Evolutionary conservation across 768 basidiomycete species (phyloP), one percentile per base, ranked within the genome.

Genomic region (Pholiota microspora): DNA sequence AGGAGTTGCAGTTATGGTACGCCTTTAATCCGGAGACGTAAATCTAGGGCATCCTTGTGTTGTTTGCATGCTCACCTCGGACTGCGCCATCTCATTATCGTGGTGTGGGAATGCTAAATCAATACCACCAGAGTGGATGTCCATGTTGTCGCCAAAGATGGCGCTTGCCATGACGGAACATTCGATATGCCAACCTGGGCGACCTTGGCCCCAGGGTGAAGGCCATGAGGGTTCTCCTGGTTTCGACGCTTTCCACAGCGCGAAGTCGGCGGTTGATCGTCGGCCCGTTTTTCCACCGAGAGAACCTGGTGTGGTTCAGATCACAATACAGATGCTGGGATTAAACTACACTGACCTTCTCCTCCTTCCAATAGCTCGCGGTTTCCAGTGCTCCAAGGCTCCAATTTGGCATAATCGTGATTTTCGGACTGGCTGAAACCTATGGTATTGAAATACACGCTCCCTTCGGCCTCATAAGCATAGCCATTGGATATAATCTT

Each of bases 21-120:
- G 97, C 96, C 95, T 98, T 56, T 18, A 31, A 45, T 48, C 34
- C 36, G 12, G 48, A 24, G 34, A 61, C 47, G 59, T 29, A 42
- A 44, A 34, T 27, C 13, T 27, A 27, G 36, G 53, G 45, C 56
- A 56, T 51, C 49, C 46, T 53, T 54, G 56, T 50, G 36, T 50
- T 51, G 50, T 42, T 9, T 13, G 28, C 32, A 25, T 47, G 57
- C 70, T 62, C 60, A 87, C 96, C 85, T 98, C 97, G 47, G 92
- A 86, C 71, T 99, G 97, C 0, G 97, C 97, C 64, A 99, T 81
- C 73, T 99, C 97, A 68, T 99, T 99, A 69, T 98, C 96, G 67
- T 99, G 97, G 73, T 99, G 97, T 4, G 97, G 97, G 73, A 99
- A 99, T n/a, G 93, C 90, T 46, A 99, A 77, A 73, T 99, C 97